Base-by-base conservation (phyloP, 306 rosid genomes). In the Castanopsis chinensis region DNA sequence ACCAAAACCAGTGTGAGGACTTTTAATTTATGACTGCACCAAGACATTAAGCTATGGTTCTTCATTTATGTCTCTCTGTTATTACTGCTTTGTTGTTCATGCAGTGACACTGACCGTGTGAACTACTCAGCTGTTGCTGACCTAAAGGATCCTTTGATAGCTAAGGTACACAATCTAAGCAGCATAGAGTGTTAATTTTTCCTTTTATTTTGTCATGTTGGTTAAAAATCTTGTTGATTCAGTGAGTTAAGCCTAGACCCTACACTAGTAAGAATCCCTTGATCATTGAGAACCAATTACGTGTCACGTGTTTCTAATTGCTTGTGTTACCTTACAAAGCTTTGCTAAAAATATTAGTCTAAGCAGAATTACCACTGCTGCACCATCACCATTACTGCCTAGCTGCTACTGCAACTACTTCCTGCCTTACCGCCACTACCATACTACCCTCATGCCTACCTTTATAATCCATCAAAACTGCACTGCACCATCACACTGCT, bases 1-100 rank as follows among this genome's bases (percentile, higher is more conserved):
- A 84, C 99, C 99, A 12, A 49, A 88, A 69, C 91, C 97, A 77
- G 80, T 95, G 99, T 94, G 81, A 86, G 97, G 64, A 55, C 70
- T n/a, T 63, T 76, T 25, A 4, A 23, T 60, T 63, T 73, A 5
- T 81, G 56, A 68, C 21, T 54, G 71, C n/a, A 19, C 45, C 55
- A 4, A 30, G 28, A 30, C 78, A 19, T 68, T 75, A 52, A 49
- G n/a, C 53, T 77, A 60, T 45, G 25, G 3, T 23, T 51, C 9
- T 81, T 57, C 41, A 79, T 6, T 11, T 71, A 27, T 76, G 69
- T 73, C 19, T 23, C 21, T 87, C n/a, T 81, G 72, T 63, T 41
- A 78, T 74, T 41, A 56, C 54, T 78, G 28, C 41, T 74, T 21
- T 68, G 72, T 21, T 28, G 73, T 71, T 78, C 74, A 53, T 85